Percentiles rank a stretch among this genome's conserved stretches.
Evolutionary conservation across 2,329 filamentous ascomycete species (phyloP).

Genomic region (Scytalidium lignicola): DNA sequence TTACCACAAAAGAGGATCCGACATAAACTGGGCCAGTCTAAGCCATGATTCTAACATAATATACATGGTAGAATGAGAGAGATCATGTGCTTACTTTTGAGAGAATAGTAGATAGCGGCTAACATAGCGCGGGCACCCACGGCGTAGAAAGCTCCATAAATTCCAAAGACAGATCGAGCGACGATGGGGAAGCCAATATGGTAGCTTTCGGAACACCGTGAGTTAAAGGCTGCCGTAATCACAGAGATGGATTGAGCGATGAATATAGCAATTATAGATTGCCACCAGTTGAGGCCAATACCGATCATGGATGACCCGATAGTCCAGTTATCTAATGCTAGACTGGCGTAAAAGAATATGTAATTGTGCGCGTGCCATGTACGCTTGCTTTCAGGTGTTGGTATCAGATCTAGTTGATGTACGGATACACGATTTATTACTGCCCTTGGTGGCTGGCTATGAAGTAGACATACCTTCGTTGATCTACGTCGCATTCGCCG

Average conservation of each 20-base stretch:
- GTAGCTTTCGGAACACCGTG: slow-evolving; percentile 31
- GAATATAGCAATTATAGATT: slow-evolving; percentile 34
- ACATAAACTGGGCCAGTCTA: no score
- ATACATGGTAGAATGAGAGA: slow-evolving; percentile 13
- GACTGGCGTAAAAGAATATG: slow-evolving; percentile 29
- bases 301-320: slow-evolving; percentile 30
- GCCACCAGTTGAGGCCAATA: slow-evolving; percentile 36
- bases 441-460: no score
- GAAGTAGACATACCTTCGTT: no score
- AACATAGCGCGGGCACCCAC: slow-evolving; percentile 34
- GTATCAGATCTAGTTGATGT: slow-evolving; percentile 29
- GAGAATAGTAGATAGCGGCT: slow-evolving; percentile 35
- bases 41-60: no score
- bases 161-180: slow-evolving; percentile 34
- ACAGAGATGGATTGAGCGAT: slow-evolving; percentile 32
- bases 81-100: slow-evolving; percentile 14
- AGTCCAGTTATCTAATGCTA: slow-evolving; percentile 34
- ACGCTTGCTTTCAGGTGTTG: slow-evolving; percentile 28
- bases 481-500: no score
- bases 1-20: slow-evolving; percentile 24
- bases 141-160: slow-evolving; percentile 38
- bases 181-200: slow-evolving; percentile 33
- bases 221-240: slow-evolving; percentile 35
- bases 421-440: no score
- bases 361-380: slow-evolving; percentile 32